Evolutionary conservation across 768 basidiomycete species (phyloP), one percentile per base, ranked within the genome.

Genomic region (Boletellus emodensis): DNA sequence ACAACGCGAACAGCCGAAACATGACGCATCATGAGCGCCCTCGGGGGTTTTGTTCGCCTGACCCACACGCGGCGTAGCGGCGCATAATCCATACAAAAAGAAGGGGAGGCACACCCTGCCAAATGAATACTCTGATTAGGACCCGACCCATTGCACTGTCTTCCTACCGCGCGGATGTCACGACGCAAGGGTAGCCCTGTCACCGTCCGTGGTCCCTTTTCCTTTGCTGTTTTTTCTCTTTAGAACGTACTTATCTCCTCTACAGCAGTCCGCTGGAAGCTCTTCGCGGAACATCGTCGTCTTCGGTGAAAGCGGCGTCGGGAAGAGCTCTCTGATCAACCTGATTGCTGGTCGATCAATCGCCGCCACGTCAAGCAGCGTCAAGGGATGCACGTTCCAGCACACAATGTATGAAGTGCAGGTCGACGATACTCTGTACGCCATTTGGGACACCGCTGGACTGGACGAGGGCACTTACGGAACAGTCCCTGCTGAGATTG

Each of bases 261-360:
- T 17, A n/a, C 50, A 61, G 48, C 47, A 53, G 12, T 38, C 40
- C 50, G 6, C 49, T 18, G 18, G 32, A 53, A 49, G n/a, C 41
- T 32, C 58, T n/a, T 28, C 54, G 11, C 62, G 49, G 45, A 65
- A 67, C 52, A 38, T 67, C 20, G 57, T 61, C 44, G 55, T 65
- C 51, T 66, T 66, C 15, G 61, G 57, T 30, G 65, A 64, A 53
- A 58, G 57, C 43, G 66, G 64, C 2, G 60, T 72, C 37, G 63
- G 68, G 32, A 76, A 77, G 53, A 72, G 75, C 57, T 73, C 71
- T n/a, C 58, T 75, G 48, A 58, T 77, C 46, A 73, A 75, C 58
- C 66, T 75, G 67, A 56, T 77, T 40, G 61, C 60, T 46, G 62
- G 61, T 59, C 74, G 49, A 62, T 75, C 58, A 72, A 72, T 60